Conservation (phyloP, 2,329 filamentous ascomycete species). For the Trichoderma simmonsii region DNA sequence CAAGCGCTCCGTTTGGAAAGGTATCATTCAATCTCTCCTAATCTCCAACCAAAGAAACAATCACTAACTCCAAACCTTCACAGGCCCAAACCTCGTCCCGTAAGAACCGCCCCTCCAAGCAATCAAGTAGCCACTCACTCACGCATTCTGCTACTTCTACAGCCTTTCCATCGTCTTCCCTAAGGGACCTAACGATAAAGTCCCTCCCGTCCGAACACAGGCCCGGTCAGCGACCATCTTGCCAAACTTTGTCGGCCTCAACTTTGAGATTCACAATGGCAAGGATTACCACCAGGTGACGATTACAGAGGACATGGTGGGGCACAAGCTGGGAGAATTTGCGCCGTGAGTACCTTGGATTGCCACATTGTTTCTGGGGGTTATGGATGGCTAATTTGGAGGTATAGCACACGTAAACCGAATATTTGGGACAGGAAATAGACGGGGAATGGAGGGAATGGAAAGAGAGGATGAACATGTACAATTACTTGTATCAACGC, state of each 20-base stretch:
- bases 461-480: conserved; percentile 25
- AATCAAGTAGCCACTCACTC: background rate
- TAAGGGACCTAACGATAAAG: conserved; percentile 57
- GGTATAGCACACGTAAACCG: conserved; percentile 53
- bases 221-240: conserved; percentile 86
- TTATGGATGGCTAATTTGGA: conserved; percentile 13
- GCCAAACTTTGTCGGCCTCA: conserved; percentile 85
- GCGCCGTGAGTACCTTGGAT: conserved; percentile 63
- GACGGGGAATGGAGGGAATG: conserved; percentile 20
- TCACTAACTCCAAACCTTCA: conserved; percentile 19
- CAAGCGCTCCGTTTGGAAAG: conserved; percentile 84
- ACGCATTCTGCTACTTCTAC: conserved; percentile 18
- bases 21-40: too few relatives aligned
- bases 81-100: conserved; percentile 54
- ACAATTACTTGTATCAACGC: conserved; percentile 32
- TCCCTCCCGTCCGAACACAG: conserved; percentile 77
- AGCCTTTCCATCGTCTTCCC: conserved; percentile 63
- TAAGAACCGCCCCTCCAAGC: conserved; percentile 34
- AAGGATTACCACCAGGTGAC: conserved; percentile 78
- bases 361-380: background rate
- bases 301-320: conserved; percentile 95
- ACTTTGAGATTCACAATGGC: conserved; percentile 89
- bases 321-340: conserved; percentile 92
- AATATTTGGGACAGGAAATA: conserved; percentile 51
- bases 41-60: too few relatives aligned